phyloP scores from a whole-genome alignment of 257 asterid genomes.

The Cordia subcordata region DNA sequence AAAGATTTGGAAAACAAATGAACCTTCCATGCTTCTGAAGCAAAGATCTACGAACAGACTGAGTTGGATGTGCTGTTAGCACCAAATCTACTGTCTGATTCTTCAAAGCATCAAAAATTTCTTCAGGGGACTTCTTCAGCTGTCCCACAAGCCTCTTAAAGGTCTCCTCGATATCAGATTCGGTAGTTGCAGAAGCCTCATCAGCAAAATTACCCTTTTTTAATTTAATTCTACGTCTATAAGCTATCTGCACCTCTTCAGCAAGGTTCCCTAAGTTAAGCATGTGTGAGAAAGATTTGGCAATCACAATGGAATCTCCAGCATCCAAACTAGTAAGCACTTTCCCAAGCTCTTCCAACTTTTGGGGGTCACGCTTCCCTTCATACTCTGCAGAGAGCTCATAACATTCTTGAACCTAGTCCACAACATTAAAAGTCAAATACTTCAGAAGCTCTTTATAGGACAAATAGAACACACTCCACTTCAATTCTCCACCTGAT shows the following conservation, averaged over 20 bases:
- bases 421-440: constrained; percentile 9
- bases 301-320: constrained; percentile 89
- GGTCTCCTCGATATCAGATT: constrained; percentile 90
- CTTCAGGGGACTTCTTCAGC: constrained; percentile 70
- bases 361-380: constrained; percentile 61
- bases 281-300: constrained; percentile 92
- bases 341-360: constrained; percentile 86
- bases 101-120: constrained; percentile 84
- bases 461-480: not conserved
- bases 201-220: constrained; percentile 79
- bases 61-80: constrained; percentile 91
- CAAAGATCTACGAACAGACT: constrained; percentile 89
- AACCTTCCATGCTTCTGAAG: constrained; percentile 95
- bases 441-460: constrained; percentile 2
- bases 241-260: constrained; percentile 98
- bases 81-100: constrained; percentile 91
- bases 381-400: constrained; percentile 92
- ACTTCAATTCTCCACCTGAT: too few relatives aligned
- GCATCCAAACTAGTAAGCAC: constrained; percentile 92
- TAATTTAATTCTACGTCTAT: constrained; percentile 74
- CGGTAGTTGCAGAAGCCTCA: constrained; percentile 92
- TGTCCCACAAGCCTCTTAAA: constrained; percentile 78
- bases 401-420: constrained; percentile 89
- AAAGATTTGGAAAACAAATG: constrained; percentile 6
- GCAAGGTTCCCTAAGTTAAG: constrained; percentile 91